Evolutionary conservation across 2,329 filamentous ascomycete species (phyloP).

Genomic region (Nothopassalora personata): DNA sequence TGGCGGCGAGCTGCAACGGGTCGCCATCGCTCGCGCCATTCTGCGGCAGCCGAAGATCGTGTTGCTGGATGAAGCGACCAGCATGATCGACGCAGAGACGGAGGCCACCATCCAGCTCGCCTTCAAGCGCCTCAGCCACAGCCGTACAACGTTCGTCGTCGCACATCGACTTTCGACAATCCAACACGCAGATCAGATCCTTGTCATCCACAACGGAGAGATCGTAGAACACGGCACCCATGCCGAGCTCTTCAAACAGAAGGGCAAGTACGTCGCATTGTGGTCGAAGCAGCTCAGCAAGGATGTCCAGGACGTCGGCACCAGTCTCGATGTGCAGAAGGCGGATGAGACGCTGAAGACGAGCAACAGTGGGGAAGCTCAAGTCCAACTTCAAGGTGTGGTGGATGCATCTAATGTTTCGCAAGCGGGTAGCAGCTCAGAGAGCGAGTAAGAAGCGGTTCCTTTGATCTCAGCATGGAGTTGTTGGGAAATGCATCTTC

Average conservation of each 20-base stretch:
- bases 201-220: constrained; percentile 66
- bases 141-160: constrained; percentile 69
- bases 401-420: not conserved
- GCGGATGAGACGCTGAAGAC: not conserved
- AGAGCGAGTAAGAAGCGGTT: not conserved
- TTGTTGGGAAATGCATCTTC: not conserved
- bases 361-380: not conserved
- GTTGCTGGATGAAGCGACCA: constrained; percentile 72
- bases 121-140: constrained; percentile 55
- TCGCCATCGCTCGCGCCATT: constrained; percentile 69
- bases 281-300: constrained; percentile 33
- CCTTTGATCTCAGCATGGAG: not conserved
- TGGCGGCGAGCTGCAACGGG: constrained; percentile 78
- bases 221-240: constrained; percentile 73
- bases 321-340: not conserved
- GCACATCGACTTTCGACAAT: constrained; percentile 72
- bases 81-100: constrained; percentile 55
- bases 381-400: not conserved
- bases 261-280: constrained; percentile 31
- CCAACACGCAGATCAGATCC: constrained; percentile 70
- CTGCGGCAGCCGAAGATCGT: constrained; percentile 62
- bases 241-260: constrained; percentile 55
- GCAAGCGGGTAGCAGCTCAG: not conserved
- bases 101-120: constrained; percentile 53
- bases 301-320: constrained; percentile 8